phyloP scores from a whole-genome alignment of 2,329 filamentous ascomycete genomes.

The Capronia coronata region DNA sequence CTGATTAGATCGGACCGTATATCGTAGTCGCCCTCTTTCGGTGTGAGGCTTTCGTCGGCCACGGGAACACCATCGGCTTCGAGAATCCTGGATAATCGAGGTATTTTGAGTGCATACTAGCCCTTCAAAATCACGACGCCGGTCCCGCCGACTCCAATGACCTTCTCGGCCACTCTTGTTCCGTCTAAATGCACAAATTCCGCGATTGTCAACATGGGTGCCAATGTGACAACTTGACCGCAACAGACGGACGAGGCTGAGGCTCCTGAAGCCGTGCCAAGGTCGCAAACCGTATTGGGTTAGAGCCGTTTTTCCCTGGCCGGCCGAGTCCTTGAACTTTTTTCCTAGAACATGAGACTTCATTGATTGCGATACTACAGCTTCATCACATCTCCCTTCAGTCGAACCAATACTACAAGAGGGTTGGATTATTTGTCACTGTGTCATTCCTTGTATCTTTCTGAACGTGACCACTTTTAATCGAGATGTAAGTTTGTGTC shows the following conservation, averaged over 20 bases:
- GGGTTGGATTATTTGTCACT: neutral
- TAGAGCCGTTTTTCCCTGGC: neutral
- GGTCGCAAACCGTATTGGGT: neutral
- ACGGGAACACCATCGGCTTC: conserved; percentile 17
- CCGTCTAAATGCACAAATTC: conserved; percentile 15
- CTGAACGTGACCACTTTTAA: neutral
- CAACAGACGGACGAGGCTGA: conserved; percentile 5
- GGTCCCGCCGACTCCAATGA: conserved; percentile 21
- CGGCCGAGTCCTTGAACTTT: conserved; percentile 4
- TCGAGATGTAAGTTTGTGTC: conserved; percentile 8
- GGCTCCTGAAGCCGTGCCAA: neutral
- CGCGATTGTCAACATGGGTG: neutral
- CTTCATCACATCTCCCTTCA: neutral
- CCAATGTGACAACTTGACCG: too few relatives aligned
- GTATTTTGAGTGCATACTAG: conserved; percentile 24
- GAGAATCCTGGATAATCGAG: conserved; percentile 16
- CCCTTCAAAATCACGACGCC: conserved; percentile 20
- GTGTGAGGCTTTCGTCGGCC: conserved; percentile 9
- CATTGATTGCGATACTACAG: neutral
- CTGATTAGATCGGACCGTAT: conserved; percentile 14
- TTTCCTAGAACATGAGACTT: neutral
- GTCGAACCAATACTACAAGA: neutral
- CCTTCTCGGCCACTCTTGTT: conserved; percentile 16
- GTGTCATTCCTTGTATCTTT: neutral
- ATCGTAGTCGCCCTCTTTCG: conserved; percentile 22